phyloP scores from a whole-genome alignment of 352 stramenopile genomes.

The Pythium dissotocum region DNA sequence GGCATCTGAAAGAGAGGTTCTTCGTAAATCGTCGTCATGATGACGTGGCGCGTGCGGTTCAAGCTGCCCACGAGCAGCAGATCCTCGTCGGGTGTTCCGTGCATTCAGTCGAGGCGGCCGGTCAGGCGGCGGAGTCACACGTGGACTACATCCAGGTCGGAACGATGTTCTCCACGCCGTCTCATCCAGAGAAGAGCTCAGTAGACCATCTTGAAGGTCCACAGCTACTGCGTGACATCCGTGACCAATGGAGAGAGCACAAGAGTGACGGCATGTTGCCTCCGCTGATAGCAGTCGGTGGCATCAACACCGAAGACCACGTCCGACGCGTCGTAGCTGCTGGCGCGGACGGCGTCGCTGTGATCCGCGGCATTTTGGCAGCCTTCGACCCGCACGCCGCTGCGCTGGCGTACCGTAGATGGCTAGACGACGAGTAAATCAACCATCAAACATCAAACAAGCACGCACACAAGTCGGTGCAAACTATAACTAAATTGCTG shows the following conservation, averaged over 20 bases:
- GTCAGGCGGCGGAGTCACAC: constrained; percentile 25
- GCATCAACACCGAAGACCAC: constrained; percentile 37
- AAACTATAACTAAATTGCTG: constrained; percentile 37
- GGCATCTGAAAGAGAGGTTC: constrained; percentile 26
- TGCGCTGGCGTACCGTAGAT: constrained; percentile 20
- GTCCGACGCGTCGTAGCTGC: constrained; percentile 31
- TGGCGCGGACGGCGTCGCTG: constrained; percentile 41
- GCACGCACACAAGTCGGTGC: constrained; percentile 2
- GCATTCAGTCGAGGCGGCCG: constrained; percentile 33
- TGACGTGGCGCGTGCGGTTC: background rate
- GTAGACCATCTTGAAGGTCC: constrained; percentile 38
- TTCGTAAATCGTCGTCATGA: background rate
- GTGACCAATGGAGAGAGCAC: background rate
- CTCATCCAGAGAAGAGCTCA: constrained; percentile 47
- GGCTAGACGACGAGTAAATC: constrained; percentile 21
- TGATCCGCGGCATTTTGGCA: constrained; percentile 44
- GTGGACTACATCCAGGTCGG: constrained; percentile 56
- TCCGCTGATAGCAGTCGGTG: constrained; percentile 41
- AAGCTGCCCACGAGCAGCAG: background rate
- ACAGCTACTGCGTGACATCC: constrained; percentile 32
- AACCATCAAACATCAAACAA: background rate
- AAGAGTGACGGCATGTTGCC: background rate
- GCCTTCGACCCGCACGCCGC: constrained; percentile 26
- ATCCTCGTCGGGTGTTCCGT: constrained; percentile 42
- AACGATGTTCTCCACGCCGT: constrained; percentile 55